Percentiles rank a stretch among this genome's conserved stretches.
Conservation (phyloP, 495 filamentous ascomycete species). For the Annulohypoxylon bovei region DNA sequence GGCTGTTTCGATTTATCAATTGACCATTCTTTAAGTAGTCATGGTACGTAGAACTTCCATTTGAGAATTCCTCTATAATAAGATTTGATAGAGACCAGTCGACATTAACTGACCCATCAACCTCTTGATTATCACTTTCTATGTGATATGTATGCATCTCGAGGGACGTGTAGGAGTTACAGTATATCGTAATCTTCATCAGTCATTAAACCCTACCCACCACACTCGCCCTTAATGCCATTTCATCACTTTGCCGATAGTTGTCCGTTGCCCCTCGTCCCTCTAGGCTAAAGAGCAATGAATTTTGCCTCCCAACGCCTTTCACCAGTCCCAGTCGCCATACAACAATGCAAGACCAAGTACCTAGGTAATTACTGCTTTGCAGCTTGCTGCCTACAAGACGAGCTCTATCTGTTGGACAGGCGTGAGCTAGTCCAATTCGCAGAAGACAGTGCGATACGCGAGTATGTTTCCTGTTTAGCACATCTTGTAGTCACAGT, state of each 20-base stretch:
- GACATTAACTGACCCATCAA: constrained; percentile 41
- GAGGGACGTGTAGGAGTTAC: constrained; percentile 43
- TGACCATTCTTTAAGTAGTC: not conserved
- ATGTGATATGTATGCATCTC: constrained; percentile 4
- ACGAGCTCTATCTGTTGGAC: not conserved
- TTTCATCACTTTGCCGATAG: not conserved
- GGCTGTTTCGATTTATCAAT: not conserved
- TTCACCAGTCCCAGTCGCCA: constrained; percentile 22
- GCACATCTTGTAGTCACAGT: constrained; percentile 91
- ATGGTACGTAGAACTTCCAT: not conserved
- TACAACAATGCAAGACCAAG: constrained; percentile 29
- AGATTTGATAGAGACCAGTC: not conserved
- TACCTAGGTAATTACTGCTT: constrained; percentile 13
- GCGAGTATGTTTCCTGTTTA: constrained; percentile 31
- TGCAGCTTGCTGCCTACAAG: constrained; percentile 3
- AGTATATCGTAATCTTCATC: constrained; percentile 39
- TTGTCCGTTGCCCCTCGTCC: not conserved
- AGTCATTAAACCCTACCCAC: constrained; percentile 26
- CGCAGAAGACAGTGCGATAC: constrained; percentile 7
- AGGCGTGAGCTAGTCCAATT: not conserved
- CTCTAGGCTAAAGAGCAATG: constrained; percentile 15
- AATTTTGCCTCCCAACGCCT: constrained; percentile 37
- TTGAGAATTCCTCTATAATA: not conserved
- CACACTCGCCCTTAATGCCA: not conserved
- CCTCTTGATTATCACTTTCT: constrained; percentile 21